These are phyloP conservation scores for Hygrophila difformis DNA, from an alignment of 257 asterid genomes.

Conservation along the genomic window DNA sequence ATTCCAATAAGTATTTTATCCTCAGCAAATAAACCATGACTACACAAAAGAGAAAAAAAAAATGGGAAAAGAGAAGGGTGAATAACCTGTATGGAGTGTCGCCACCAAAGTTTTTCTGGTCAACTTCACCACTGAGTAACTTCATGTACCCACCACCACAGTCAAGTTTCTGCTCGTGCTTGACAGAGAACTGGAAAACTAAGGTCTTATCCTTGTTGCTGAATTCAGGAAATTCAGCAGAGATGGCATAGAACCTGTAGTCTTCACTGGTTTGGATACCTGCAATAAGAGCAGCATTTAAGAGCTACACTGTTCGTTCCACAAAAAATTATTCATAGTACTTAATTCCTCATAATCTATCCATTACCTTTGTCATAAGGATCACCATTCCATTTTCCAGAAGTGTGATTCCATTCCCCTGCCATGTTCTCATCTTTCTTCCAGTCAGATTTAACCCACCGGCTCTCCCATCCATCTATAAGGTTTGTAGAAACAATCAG, in stretches of 20 bases:
- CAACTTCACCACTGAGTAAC: slow-evolving; percentile 73
- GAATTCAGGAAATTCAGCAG: slow-evolving; percentile 92
- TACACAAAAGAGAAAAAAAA: neutral
- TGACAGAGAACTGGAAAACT: slow-evolving; percentile 88
- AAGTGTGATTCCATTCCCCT: slow-evolving; percentile 95
- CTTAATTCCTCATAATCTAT: neutral
- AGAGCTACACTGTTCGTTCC: too few relatives aligned
- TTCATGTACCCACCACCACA: slow-evolving; percentile 99
- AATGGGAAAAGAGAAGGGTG: neutral
- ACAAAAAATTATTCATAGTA: neutral
- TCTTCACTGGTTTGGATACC: slow-evolving; percentile 96
- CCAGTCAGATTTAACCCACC: slow-evolving; percentile 99
- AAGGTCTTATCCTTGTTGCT: slow-evolving; percentile 86
- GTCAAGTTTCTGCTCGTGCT: slow-evolving; percentile 99
- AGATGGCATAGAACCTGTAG: slow-evolving; percentile 83
- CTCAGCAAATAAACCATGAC: slow-evolving; percentile 15
- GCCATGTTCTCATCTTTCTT: slow-evolving; percentile 88
- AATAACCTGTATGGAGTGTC: slow-evolving; percentile 86
- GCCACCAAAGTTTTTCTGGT: slow-evolving; percentile 91
- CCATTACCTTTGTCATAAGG: slow-evolving; percentile 64
- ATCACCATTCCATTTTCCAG: slow-evolving; percentile 95
- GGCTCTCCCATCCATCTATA: slow-evolving; percentile 82
- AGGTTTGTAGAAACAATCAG: neutral
- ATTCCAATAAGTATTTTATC: too few relatives aligned
- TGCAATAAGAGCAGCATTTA: slow-evolving; percentile 16